Evolutionary conservation across 1,284 basidiomycete genomes (phyloP), one percentile per base, ranked within the genome.

Genomic region (Cryptococcus wingfieldii): DNA sequence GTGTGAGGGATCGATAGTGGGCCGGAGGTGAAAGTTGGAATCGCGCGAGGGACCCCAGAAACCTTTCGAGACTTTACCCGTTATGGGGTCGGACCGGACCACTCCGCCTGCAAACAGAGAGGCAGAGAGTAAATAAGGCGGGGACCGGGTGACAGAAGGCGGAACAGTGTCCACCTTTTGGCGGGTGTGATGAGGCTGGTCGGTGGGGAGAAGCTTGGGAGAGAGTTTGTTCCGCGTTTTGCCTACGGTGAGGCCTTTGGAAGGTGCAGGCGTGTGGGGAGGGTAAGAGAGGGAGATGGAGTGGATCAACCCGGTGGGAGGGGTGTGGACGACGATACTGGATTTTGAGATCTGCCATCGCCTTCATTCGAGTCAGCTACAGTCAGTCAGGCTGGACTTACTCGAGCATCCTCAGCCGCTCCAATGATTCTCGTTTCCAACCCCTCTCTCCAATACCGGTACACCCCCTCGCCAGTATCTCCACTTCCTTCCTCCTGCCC

Each of bases 11-110:
- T 72, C 69, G 43, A 67, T 63, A 50, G 69, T 67, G 1, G 73
- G 70, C 6, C 70, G 68, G 16, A 74, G 60, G 34, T 71, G 70
- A 49, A 73, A 66, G 56, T 74, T 72, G 44, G 73, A 70, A 62
- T 74, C 69, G 47, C 66, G 55, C 0, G 67, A 68, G 5, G 75
- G 72, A 28, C 73, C 74, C 68, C 74, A 74, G 55, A 69, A 75
- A 0, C 75, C 75, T 49, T 75, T 75, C 5, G 72, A 67, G 2
- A 72, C 67, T 49, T 75, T 75, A 4, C 73, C 75, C 12, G 57
- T 68, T 45, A 76, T 59, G 1, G 75, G 74, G 47, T 77, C 75
- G 38, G 71, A 71, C 38, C 68, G 59, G 31, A 76, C 68, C 5
- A 74, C 62, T 0, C 66, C 70, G 2, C 71, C 71, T 12, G 63